These are phyloP conservation scores for Thuja plicata DNA, from an alignment of 83 land plant genomes.

Conservation along the genomic window DNA sequence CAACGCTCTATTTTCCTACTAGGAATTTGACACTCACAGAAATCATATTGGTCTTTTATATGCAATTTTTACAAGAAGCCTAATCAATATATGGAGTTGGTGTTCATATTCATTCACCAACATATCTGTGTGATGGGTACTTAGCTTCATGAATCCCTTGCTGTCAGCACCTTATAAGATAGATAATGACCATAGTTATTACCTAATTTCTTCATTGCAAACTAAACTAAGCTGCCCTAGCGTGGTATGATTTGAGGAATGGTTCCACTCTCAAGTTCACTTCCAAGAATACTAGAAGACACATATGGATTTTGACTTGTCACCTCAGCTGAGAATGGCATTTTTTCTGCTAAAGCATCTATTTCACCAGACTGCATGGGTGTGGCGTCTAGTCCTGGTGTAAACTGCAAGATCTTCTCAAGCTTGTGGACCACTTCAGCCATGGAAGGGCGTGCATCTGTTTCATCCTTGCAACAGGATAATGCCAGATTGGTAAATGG, in stretches of 20 bases:
- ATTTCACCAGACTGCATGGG: constrained; percentile 18
- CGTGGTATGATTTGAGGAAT: background rate
- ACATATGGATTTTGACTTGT: constrained; percentile 6
- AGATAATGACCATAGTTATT: background rate
- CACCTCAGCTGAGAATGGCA: background rate
- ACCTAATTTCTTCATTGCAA: background rate
- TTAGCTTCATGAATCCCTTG: background rate
- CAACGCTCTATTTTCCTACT: background rate
- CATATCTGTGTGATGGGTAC: background rate
- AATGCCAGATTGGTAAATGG: constrained; percentile 52
- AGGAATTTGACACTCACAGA: background rate
- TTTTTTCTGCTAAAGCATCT: background rate
- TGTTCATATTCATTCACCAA: background rate
- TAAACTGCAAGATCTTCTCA: constrained; percentile 50
- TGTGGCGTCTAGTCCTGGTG: constrained; percentile 25
- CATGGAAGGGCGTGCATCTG: constrained; percentile 66
- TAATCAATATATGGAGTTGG: background rate
- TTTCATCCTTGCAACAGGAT: constrained; percentile 57
- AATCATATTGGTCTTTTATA: background rate
- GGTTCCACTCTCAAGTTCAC: constrained; percentile 11
- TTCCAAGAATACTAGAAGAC: constrained; percentile 4
- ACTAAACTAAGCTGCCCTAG: background rate
- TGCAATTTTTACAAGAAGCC: background rate
- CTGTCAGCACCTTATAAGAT: background rate
- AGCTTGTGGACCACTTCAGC: constrained; percentile 62